Evolutionary conservation across 208 protist species (phyloP).

Genomic region (Strigomonas galati): DNA sequence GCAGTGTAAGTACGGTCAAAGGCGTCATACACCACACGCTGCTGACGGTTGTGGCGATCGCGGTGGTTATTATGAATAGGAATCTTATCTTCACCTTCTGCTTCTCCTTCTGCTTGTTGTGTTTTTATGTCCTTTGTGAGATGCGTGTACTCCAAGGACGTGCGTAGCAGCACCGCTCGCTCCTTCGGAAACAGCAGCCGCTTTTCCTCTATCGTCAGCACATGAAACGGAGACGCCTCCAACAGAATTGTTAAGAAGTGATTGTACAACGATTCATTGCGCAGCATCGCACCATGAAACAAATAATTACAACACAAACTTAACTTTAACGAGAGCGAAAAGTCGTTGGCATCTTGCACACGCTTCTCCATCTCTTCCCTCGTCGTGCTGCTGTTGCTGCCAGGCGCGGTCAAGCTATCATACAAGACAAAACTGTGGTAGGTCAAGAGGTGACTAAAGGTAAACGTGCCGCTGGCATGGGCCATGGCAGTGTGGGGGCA

Average conservation of each 20-base stretch:
- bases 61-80: neutral
- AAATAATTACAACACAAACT: conserved; percentile 82
- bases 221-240: conserved; percentile 75
- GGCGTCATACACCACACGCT: conserved; percentile 27
- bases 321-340: conserved; percentile 37
- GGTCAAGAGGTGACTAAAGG: conserved; percentile 46
- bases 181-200: conserved; percentile 59
- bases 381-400: neutral
- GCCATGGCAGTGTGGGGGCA: conserved; percentile 76
- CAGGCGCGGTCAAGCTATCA: conserved; percentile 20
- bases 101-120: neutral
- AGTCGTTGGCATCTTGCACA: neutral
- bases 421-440: conserved; percentile 43
- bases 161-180: conserved; percentile 37
- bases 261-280: conserved; percentile 54
- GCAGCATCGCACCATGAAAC: conserved; percentile 64
- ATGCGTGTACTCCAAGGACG: conserved; percentile 14
- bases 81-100: neutral
- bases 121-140: neutral
- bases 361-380: too few species aligned
- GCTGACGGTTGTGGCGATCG: neutral
- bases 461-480: conserved; percentile 82
- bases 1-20: conserved; percentile 41
- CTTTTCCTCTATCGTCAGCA: conserved; percentile 55
- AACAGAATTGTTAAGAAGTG: conserved; percentile 68